Evolutionary conservation across 352 stramenopile genomes (phyloP), one percentile per base, ranked within the genome.

Genomic region (Globisporangium viniferum): DNA sequence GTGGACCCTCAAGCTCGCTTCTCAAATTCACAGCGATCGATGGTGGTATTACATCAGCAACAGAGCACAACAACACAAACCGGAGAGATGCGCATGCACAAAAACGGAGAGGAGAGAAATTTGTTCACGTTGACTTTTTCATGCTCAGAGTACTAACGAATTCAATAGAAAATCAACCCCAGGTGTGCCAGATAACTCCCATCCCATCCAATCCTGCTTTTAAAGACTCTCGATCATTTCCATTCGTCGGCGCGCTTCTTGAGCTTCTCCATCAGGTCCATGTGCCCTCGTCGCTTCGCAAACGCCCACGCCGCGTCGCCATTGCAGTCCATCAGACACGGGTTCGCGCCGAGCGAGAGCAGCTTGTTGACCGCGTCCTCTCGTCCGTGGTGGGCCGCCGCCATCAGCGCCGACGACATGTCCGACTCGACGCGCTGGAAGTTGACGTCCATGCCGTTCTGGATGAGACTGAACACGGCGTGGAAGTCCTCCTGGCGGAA

Each of bases 401-500:
- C 86, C 86, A 94, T 94, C 46, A 94, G 74, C 51, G 82, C 86
- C 1, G 84, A 82, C 65, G 84, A 92, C 67, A 70, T 68, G 65
- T 94, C 86, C 39, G 82, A 92, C 75, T 94, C 86, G 58, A 90
- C 71, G 56, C 86, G 81, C 76, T 92, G 84, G 62, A 94, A 94
- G 70, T 94, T 92, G n/a, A 94, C 81, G 65, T 94, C 83, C 84
- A 91, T 91, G 68, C 84, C 86, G 60, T 94, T 94, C 53, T 84
- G 71, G 56, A 92, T 76, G n/a, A 94, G 69, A 70, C 81, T 91
- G 63, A 94, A 94, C 18, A 90, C 81, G 15, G 82, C 81, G 71
- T 94, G 74, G 70, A 94, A 94, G 69, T 94, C 86, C 66, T 94
- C 81, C 29, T 79, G 72, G 22, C 79, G 79, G 67, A 94, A 94